Conservation (phyloP, 140 eudicot genomes). For the Oenanthe javanica region DNA sequence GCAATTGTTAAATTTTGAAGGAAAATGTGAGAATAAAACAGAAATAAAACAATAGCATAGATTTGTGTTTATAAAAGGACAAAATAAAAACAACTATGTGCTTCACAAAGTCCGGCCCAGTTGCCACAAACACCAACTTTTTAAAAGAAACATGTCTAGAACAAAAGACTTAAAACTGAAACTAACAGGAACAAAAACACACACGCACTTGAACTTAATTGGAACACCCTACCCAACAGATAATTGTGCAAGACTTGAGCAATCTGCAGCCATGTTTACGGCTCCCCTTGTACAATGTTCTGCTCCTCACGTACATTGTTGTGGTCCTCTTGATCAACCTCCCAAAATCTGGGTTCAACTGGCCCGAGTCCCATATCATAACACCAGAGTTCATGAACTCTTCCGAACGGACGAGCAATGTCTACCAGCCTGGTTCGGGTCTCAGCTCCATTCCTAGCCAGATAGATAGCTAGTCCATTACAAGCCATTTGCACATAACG, state of each 20-base stretch:
- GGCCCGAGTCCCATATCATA: background rate
- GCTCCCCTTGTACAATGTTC: too few relatives aligned
- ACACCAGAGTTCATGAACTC: background rate
- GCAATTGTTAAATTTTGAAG: too few relatives aligned
- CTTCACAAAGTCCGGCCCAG: too few relatives aligned
- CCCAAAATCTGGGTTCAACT: too few relatives aligned
- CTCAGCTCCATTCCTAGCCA: background rate
- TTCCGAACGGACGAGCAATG: background rate
- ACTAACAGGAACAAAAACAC: background rate
- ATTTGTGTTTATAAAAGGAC: too few relatives aligned
- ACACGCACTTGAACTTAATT: background rate
- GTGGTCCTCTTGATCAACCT: background rate
- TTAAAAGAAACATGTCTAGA: too few relatives aligned
- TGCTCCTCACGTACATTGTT: background rate
- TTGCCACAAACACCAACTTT: background rate
- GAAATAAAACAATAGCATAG: too few relatives aligned
- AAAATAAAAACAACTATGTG: too few relatives aligned
- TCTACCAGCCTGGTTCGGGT: background rate
- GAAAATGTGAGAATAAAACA: too few relatives aligned
- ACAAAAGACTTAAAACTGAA: background rate
- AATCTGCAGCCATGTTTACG: background rate
- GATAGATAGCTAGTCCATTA: background rate
- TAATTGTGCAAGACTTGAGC: background rate
- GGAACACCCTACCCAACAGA: background rate
- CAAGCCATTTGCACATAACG: background rate